Conservation (phyloP, 306 rosid species). For the Rosa chinensis region DNA sequence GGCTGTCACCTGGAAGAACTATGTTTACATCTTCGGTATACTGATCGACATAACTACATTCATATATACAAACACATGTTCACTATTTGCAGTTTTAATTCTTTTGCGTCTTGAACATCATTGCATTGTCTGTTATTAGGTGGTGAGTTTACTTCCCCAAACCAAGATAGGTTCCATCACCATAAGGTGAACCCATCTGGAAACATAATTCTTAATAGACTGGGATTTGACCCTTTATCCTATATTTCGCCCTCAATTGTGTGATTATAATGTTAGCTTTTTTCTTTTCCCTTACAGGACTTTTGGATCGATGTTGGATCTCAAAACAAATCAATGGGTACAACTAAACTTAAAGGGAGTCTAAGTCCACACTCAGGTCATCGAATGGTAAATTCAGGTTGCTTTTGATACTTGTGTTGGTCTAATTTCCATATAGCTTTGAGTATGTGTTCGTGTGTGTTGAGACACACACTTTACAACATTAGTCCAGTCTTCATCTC, state of each 20-base stretch:
- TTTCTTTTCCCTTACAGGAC: conserved; percentile 51
- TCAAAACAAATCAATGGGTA: conserved; percentile 98
- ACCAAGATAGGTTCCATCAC: conserved; percentile 98
- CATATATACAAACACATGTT: too few species aligned
- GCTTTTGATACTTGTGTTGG: conserved; percentile 12
- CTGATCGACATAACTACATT: too few species aligned
- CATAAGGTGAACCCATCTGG: conserved; percentile 64
- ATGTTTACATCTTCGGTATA: too few species aligned
- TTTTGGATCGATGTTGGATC: conserved; percentile 95
- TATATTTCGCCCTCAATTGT: not conserved
- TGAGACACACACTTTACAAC: not conserved
- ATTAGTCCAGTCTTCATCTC: not conserved
- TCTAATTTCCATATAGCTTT: not conserved
- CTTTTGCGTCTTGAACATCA: too few species aligned
- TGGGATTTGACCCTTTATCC: conserved; percentile 26
- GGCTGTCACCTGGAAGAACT: too few species aligned
- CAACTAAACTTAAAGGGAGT: conserved; percentile 85
- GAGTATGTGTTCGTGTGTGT: not conserved
- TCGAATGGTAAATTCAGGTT: conserved; percentile 72
- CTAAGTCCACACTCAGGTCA: conserved; percentile 98
- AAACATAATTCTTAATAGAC: conserved; percentile 13
- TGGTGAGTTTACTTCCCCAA: too few species aligned
- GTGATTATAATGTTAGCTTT: conserved; percentile 15
- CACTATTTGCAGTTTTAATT: too few species aligned
- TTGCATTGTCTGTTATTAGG: too few species aligned